Base-by-base conservation (phyloP, 345 rosid species). In the Hevea brasiliensis region DNA sequence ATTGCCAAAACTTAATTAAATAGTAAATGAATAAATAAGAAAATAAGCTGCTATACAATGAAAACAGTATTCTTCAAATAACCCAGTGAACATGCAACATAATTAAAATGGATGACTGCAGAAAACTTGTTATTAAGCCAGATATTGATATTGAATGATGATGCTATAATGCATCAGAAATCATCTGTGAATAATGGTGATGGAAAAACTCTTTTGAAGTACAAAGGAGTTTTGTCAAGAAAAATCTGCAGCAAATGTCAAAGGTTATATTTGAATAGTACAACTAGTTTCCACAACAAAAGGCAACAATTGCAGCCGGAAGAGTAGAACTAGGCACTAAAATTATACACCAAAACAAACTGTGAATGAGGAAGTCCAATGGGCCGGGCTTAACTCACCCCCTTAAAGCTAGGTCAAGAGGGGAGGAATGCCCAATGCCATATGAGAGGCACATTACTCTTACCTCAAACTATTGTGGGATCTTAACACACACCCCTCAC, bases 61-160 rank as follows among this genome's bases (percentile, higher is more conserved):
- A 29, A 72, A 68, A 50, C 24, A 40, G 26, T 55, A 47, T 60
- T 65, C 35, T 40, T 48, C 65, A 18, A 14, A 73, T 37, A 55
- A 53, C 56, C 21, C 12, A 37, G 41, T 32, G 13, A 65, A 51
- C 56, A 61, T 23, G 70, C 65, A 64, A 11, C 20, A 1, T 27
- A 13, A 9, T 54, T 55, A 37, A 63, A 55, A 55, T 15, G 37
- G n/a, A 21, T 0, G 1, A 42, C 7, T 21, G 14, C 63, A 51
- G 7, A 41, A 24, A n/a, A 14, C 17, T 51, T 44, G 67, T 0
- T 9, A 51, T 4, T 29, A 45, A 13, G 17, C 21, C 11, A 4
- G 62, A 44, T 14, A 20, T 11, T 45, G 20, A 13, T 41, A 59
- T 3, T 9, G 60, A 20, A 71, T n/a, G n/a, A n/a, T n/a, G n/a